Percentiles rank a stretch among this genome's conserved stretches.
Evolutionary conservation across 1,284 basidiomycete species (phyloP).

Genomic region (Puccinia horiana): DNA sequence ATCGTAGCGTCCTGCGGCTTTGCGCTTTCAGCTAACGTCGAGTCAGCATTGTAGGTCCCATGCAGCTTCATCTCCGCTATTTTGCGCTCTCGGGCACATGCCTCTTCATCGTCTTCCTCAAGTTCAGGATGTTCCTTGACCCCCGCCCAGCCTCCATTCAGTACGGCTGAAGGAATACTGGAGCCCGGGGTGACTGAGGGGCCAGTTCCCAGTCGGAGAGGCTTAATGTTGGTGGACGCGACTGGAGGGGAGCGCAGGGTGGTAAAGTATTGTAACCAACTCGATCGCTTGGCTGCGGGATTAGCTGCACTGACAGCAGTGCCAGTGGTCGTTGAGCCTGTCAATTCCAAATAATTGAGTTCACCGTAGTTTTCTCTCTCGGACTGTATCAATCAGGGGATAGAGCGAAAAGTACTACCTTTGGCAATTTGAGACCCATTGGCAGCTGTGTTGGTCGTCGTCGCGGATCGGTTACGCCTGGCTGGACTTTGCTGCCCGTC

Average conservation of each 20-base stretch:
- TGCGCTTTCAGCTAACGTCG: not conserved
- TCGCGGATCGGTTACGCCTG: conserved; percentile 59
- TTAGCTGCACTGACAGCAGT: conserved; percentile 3
- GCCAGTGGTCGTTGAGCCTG: not conserved
- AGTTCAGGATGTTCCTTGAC: conserved; percentile 61
- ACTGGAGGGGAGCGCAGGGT: conserved; percentile 24
- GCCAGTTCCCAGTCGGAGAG: conserved; percentile 67
- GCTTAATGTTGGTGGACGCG: conserved; percentile 64
- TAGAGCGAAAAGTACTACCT: not conserved
- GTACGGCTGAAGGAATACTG: conserved; percentile 66
- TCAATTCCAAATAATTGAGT: conserved; percentile 1
- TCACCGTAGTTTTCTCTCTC: not conserved
- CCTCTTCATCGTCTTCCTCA: conserved; percentile 84
- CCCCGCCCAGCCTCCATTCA: conserved; percentile 62
- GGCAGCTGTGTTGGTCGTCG: conserved; percentile 79
- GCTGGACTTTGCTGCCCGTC: conserved; percentile 60
- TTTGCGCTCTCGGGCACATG: conserved; percentile 76
- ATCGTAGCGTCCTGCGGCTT: conserved; percentile 56
- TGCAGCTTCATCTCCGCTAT: conserved; percentile 86
- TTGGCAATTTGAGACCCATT: conserved; percentile 54
- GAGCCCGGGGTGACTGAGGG: conserved; percentile 68
- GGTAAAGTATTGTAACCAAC: conserved; percentile 45
- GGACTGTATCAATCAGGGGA: not conserved
- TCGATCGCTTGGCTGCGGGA: conserved; percentile 11
- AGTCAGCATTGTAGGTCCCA: conserved; percentile 61